Evolutionary conservation across 108 stramenopile genomes (phyloP).

Genomic region (Schizochytrium sp.): DNA sequence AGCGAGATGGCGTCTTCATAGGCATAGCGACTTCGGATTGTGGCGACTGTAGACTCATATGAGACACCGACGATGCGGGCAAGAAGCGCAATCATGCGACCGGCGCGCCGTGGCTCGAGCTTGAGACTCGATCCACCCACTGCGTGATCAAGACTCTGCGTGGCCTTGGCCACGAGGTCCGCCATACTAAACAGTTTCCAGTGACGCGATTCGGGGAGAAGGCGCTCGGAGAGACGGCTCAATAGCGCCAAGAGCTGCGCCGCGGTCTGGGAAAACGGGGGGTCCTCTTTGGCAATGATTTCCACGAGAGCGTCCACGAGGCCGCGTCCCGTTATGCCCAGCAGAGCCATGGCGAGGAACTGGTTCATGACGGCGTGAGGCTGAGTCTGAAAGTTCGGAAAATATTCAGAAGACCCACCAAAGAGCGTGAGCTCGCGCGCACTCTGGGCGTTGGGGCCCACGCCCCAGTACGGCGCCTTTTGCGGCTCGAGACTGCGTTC

Average conservation of each 20-base stretch:
- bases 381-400: neutral
- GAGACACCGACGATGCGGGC: neutral
- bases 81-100: neutral
- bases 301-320: slow-evolving; percentile 7
- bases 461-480: neutral
- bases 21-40: neutral
- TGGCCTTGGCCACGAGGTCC: neutral
- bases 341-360: neutral
- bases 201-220: neutral
- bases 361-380: slow-evolving; percentile 16
- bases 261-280: neutral
- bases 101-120: neutral
- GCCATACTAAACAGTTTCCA: neutral
- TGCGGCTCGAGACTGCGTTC: neutral
- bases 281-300: neutral
- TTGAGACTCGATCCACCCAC: neutral
- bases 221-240: neutral
- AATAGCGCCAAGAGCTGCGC: neutral
- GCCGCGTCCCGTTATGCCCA: neutral
- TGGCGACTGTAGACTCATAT: neutral
- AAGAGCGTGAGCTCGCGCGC: neutral
- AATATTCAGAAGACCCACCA: neutral
- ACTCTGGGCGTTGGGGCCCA: neutral
- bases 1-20: neutral
- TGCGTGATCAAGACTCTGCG: neutral